A percentile compares a stretch with the other conserved stretches of the same genome.
phyloP scores from a whole-genome alignment of 257 asterid genomes.

The Cordia subcordata region DNA sequence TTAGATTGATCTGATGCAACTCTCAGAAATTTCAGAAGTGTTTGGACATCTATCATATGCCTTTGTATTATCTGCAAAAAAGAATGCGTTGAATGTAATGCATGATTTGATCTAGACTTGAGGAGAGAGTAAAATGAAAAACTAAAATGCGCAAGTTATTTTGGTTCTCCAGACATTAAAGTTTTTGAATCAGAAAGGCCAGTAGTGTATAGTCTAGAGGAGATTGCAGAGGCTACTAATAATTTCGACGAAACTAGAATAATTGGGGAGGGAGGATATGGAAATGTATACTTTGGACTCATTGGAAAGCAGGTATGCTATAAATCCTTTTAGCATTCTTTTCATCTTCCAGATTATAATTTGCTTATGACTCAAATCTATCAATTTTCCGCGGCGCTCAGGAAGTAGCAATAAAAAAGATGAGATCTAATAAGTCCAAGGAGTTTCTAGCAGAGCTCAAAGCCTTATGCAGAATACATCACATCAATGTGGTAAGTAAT shows the following conservation, averaged over 20 bases:
- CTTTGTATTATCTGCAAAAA: no score
- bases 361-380: no score
- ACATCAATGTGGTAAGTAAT: slow-evolving; percentile 72
- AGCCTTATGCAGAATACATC: slow-evolving; percentile 81
- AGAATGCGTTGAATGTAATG: no score
- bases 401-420: slow-evolving; percentile 85
- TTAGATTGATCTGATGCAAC: slow-evolving; percentile 15
- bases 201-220: slow-evolving; percentile 51
- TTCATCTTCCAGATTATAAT: slow-evolving; percentile 1
- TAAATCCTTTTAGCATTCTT: not conserved
- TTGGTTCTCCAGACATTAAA: slow-evolving; percentile 37
- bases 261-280: slow-evolving; percentile 84
- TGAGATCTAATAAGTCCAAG: slow-evolving; percentile 80
- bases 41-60: no score
- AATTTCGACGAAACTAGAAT: slow-evolving; percentile 60
- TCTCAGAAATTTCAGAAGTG: not conserved
- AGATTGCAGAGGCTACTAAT: slow-evolving; percentile 64
- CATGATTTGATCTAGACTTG: no score
- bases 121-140: not conserved
- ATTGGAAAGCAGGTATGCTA: slow-evolving; percentile 51
- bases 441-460: slow-evolving; percentile 85
- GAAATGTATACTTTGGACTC: slow-evolving; percentile 64
- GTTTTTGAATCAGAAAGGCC: slow-evolving; percentile 69
- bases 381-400: slow-evolving; percentile 13
- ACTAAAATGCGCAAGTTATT: slow-evolving; percentile 6